phyloP scores from a whole-genome alignment of 2,329 filamentous ascomycete species.

The Fusarium odoratissimum region DNA sequence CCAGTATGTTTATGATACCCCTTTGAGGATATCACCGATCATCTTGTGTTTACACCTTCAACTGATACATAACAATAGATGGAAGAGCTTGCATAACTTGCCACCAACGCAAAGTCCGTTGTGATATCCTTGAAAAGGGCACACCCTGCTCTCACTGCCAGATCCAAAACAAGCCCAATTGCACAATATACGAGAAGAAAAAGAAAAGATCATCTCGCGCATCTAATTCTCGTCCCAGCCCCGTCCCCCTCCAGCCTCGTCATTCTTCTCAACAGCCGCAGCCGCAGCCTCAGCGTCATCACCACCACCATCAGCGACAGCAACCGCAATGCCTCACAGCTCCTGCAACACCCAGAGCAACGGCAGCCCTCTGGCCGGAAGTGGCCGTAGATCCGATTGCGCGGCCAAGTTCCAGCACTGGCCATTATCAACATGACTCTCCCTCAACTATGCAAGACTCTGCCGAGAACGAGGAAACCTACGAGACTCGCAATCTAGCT shows the following conservation, averaged over 20 bases:
- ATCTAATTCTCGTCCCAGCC: constrained; percentile 38
- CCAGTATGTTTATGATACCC: constrained; percentile 24
- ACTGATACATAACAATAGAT: constrained; percentile 36
- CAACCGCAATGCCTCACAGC: constrained; percentile 48
- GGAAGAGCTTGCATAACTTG: constrained; percentile 60
- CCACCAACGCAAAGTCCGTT: constrained; percentile 63
- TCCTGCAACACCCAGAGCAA: constrained; percentile 34
- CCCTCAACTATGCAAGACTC: constrained; percentile 26
- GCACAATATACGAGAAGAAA: constrained; percentile 63
- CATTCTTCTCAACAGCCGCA: constrained; percentile 46
- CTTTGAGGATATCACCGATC: not conserved
- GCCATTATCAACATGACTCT: constrained; percentile 14
- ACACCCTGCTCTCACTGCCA: constrained; percentile 62
- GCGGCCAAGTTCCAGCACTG: constrained; percentile 27
- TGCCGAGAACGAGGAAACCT: constrained; percentile 51
- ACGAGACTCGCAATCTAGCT: constrained; percentile 56
- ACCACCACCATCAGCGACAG: not conserved
- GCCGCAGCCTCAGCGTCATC: not conserved
- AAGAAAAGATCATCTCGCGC: constrained; percentile 51
- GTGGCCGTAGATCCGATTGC: constrained; percentile 1
- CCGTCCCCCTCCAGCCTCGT: constrained; percentile 60
- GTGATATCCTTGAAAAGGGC: constrained; percentile 60
- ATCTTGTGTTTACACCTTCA: not conserved
- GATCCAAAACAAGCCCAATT: constrained; percentile 54
- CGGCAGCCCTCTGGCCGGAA: constrained; percentile 26